Evolutionary conservation across 768 basidiomycete genomes (phyloP), one percentile per base, ranked within the genome.

Genomic region (Lactarius quietus): DNA sequence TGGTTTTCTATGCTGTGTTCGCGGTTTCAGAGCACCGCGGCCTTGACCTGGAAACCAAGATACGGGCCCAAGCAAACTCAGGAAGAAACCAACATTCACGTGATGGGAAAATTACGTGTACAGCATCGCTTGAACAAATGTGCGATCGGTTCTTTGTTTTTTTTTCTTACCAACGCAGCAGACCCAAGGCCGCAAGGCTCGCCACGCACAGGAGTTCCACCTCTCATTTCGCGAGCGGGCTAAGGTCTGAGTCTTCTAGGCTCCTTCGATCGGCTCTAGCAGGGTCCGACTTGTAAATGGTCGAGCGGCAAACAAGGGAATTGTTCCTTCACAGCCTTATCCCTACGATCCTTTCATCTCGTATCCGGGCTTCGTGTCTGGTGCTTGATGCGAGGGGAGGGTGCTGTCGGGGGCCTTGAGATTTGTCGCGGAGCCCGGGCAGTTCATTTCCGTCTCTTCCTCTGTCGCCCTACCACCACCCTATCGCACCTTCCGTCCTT

Each of bases 231-330:
- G 81, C 85, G 85, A 88, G 86, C 87, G 86, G 88, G 87, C 83
- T 80, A 89, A 89, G 86, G 87, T 89, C 87, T 87, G 88, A 89
- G 86, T 76, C 82, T 85, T 84, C 72, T 65, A 83, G 77, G 84
- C 84, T 83, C 81, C 82, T 81, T 80, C 63, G 83, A 84, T 81
- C 70, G 85, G 77, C 82, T 78, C 83, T 84, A 80, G 84, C 83
- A 70, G 87, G 79, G 82, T 75, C 84, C 78, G 77, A 81, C 76
- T 77, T 75, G 82, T 82, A 87, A 33, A 72, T 73, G 70, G 77
- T 79, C 78, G 78, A 83, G 81, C 82, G 80, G 75, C 84, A 82
- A 83, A 89, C 85, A 86, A 87, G 87, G 86, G 83, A n/a, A 89
- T 69, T 55, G 55, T 54, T 63, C 57, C 52, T 55, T 70, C 71